Base-by-base conservation (phyloP, 495 filamentous ascomycete species). In the Xylaria scruposa region DNA sequence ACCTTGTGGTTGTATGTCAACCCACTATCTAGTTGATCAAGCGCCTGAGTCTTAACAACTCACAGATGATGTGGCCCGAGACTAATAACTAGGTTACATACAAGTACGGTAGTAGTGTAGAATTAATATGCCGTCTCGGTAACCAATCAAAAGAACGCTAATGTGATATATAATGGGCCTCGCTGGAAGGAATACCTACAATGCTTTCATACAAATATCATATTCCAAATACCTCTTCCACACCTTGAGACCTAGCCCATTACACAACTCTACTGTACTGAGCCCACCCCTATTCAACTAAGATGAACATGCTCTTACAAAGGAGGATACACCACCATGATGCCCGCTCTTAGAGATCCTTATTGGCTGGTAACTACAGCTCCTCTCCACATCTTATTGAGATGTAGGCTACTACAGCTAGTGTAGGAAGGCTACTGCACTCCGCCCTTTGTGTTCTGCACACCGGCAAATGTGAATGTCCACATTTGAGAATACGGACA, bases 81-180 rank as follows among this genome's bases (percentile, higher is more conserved):
- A 29, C 60, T 63, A 44, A 17, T 12, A 7, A 44, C 36, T 44
- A 63, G 38, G 60, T 63, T 63, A 40, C 36, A 67, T 56, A 47
- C 44, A 42, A 42, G 38, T 13, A 42, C 17, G 17, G 44, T 47
- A 42, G 44, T 67, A 67, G 65, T 56, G 49, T 56, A 26, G 49
- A 67, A 29, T 70, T 38, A 29, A 70, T 64, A 64, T 70, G 70
- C 70, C 70, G 62, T 49, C 61, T 71, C 70, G 70, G 70, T 71
- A 71, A 71, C 70, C 70, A 71, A 71, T 71, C 51, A 71, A 40
- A 56, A 24, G 24, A 17, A 54, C 33, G 26, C 19, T 6, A 56
- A 29, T 49, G n/a, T 54, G 47, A 56, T 33, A 42, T 66, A 67
- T 40, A 42, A 36, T 42, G 46, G 64, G 64, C 0, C 46, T 67